Conservation (phyloP, 2,329 filamentous ascomycete genomes). For the Calcarisporium arbuscula region DNA sequence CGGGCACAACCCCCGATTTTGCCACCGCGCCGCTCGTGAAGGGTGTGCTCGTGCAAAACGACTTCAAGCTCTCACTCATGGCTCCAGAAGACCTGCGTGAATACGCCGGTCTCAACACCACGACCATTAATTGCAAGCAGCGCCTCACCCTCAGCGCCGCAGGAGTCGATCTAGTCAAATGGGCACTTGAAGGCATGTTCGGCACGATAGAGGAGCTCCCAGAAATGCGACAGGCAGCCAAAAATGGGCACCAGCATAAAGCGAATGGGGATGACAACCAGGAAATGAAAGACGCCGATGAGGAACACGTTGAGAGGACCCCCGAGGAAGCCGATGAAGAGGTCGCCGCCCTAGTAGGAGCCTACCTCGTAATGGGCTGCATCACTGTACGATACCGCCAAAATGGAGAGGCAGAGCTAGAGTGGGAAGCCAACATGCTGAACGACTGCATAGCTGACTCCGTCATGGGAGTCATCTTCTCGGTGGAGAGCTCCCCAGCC, state of each 20-base stretch:
- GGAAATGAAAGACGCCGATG: slow-evolving; percentile 19
- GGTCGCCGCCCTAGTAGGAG: slow-evolving; percentile 45
- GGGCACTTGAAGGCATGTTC: slow-evolving; percentile 92
- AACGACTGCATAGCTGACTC: slow-evolving; percentile 98
- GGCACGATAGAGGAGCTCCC: slow-evolving; percentile 70
- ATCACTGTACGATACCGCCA: slow-evolving; percentile 72
- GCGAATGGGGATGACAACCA: slow-evolving; percentile 26
- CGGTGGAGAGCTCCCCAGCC: slow-evolving; percentile 87
- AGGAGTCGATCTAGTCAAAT: slow-evolving; percentile 83
- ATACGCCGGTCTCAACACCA: slow-evolving; percentile 94
- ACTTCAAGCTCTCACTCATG: slow-evolving; percentile 97
- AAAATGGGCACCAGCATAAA: slow-evolving; percentile 34
- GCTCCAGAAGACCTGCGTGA: slow-evolving; percentile 92
- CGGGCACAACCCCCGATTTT: no score
- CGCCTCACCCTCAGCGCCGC: slow-evolving; percentile 82
- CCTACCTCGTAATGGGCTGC: slow-evolving; percentile 81
- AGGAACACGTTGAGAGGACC: slow-evolving; percentile 3
- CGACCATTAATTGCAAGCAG: slow-evolving; percentile 88
- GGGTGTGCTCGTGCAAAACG: slow-evolving; percentile 92
- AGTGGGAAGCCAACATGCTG: slow-evolving; percentile 97
- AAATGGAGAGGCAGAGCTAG: slow-evolving; percentile 77
- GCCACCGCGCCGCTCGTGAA: slow-evolving; percentile 56
- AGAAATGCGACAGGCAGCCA: slow-evolving; percentile 36
- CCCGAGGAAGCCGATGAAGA: slow-evolving; percentile 61
- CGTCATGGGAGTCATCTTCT: slow-evolving; percentile 85